Evolutionary conservation across 139 green algal species (phyloP).

Genomic region (Chlorella vulgaris): DNA sequence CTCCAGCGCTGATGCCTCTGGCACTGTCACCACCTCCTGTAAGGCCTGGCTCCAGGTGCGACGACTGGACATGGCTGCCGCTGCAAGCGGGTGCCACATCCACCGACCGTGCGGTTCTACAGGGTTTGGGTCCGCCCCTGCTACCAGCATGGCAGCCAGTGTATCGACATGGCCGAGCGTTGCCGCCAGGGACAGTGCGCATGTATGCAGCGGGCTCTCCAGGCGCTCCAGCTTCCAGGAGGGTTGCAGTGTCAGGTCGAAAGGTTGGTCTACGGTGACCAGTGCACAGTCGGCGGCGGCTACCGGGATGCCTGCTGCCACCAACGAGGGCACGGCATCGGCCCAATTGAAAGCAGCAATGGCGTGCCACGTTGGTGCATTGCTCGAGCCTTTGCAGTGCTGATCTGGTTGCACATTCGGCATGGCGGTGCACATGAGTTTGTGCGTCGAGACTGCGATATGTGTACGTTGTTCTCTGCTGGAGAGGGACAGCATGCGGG

Average conservation of each 20-base stretch:
- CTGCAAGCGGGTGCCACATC: slow-evolving; percentile 8
- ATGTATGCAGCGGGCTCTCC: not conserved
- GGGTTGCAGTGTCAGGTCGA: not conserved
- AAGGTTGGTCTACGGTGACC: too few relatives aligned
- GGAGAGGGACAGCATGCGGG: too few relatives aligned
- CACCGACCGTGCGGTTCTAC: not conserved
- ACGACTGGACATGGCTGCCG: not conserved
- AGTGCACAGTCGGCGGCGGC: not conserved
- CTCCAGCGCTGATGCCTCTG: not conserved
- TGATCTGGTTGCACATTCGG: too few relatives aligned
- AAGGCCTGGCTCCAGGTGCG: not conserved
- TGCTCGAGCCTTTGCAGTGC: not conserved
- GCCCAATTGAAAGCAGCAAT: not conserved
- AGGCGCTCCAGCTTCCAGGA: not conserved
- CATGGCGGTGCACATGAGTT: too few relatives aligned
- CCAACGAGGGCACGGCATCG: not conserved
- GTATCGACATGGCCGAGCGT: not conserved
- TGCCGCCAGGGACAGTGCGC: not conserved
- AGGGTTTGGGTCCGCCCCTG: not conserved
- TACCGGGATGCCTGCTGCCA: not conserved
- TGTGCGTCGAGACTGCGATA: too few relatives aligned
- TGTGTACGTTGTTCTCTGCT: too few relatives aligned
- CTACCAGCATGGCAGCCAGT: slow-evolving; percentile 13
- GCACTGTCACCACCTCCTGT: too few relatives aligned
- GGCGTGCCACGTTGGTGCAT: not conserved